phyloP scores from a whole-genome alignment of 2,329 filamentous ascomycete species.

The Paraconiothyrium brasiliense region DNA sequence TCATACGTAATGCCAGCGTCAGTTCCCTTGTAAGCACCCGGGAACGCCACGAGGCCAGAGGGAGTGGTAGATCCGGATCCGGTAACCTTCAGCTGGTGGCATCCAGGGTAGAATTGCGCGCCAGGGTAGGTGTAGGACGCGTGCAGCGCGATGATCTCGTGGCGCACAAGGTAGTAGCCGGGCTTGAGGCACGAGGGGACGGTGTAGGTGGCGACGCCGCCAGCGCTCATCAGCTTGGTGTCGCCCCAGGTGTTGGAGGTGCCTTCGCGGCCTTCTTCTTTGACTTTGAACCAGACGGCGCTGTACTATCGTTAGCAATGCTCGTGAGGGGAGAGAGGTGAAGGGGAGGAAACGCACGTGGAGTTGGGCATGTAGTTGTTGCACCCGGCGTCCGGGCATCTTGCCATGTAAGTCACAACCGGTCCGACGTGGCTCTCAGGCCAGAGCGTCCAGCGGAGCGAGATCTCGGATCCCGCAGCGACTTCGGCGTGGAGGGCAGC shows the following conservation, averaged over 20 bases:
- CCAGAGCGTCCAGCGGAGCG: constrained; percentile 65
- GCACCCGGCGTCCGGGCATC: constrained; percentile 63
- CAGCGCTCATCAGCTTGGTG: constrained; percentile 56
- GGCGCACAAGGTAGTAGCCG: constrained; percentile 67
- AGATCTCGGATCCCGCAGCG: constrained; percentile 63
- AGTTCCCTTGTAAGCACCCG: constrained; percentile 61
- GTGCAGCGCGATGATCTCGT: constrained; percentile 67
- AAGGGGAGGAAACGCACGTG: constrained; percentile 36
- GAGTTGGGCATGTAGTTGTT: constrained; percentile 59
- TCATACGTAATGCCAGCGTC: constrained; percentile 65
- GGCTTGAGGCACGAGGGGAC: constrained; percentile 63
- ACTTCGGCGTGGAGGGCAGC: constrained; percentile 64
- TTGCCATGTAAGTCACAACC: constrained; percentile 68
- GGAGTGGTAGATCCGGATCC: constrained; percentile 58
- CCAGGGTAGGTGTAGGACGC: constrained; percentile 60
- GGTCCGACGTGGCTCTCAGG: constrained; percentile 63
- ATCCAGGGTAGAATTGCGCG: constrained; percentile 67
- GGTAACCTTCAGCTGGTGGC: constrained; percentile 66
- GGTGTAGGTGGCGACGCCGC: constrained; percentile 60
- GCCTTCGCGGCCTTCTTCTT: constrained; percentile 60
- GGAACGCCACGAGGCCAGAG: constrained; percentile 58
- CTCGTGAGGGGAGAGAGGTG: background rate
- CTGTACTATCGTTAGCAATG: constrained; percentile 23
- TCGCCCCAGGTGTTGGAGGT: constrained; percentile 61
- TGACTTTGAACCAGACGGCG: constrained; percentile 67